A percentile compares a stretch with the other conserved stretches of the same genome.
Conservation (phyloP, 2,329 filamentous ascomycete species). For the Tolypocladium inflatum region DNA sequence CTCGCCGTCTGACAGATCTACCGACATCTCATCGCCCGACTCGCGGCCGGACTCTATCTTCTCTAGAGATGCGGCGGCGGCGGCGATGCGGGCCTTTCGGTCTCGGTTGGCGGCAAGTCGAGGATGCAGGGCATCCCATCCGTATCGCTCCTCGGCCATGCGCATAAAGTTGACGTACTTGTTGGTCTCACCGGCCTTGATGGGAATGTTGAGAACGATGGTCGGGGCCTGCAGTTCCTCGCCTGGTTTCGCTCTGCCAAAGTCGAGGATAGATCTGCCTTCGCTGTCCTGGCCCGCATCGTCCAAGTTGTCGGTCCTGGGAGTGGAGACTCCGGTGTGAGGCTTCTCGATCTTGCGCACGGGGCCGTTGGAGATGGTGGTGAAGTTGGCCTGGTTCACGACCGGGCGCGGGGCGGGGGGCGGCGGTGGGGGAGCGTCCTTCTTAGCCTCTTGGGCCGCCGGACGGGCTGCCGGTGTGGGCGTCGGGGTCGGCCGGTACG, state of each 20-base stretch:
- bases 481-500: constrained; percentile 22
- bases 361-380: constrained; percentile 29
- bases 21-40: constrained; percentile 74
- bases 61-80: constrained; percentile 78
- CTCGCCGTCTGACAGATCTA: constrained; percentile 64
- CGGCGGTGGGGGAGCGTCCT: constrained; percentile 24
- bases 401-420: constrained; percentile 19
- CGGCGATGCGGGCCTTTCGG: constrained; percentile 77
- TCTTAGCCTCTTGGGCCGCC: constrained; percentile 25
- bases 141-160: constrained; percentile 86
- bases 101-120: constrained; percentile 82
- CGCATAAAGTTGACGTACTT: constrained; percentile 94
- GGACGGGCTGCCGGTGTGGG: constrained; percentile 23
- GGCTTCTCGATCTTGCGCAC: constrained; percentile 38
- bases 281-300: constrained; percentile 30
- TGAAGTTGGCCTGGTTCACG: constrained; percentile 28
- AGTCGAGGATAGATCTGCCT: constrained; percentile 51
- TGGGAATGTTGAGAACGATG: constrained; percentile 74
- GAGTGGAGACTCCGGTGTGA: constrained; percentile 30
- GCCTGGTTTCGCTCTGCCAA: constrained; percentile 48
- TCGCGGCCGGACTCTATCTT: constrained; percentile 59
- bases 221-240: constrained; percentile 57
- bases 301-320: constrained; percentile 39
- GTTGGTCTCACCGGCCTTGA: constrained; percentile 67
- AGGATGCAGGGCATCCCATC: constrained; percentile 88